Base-by-base conservation (phyloP, 495 filamentous ascomycete species). In the Sabuloglossum arenarium region DNA sequence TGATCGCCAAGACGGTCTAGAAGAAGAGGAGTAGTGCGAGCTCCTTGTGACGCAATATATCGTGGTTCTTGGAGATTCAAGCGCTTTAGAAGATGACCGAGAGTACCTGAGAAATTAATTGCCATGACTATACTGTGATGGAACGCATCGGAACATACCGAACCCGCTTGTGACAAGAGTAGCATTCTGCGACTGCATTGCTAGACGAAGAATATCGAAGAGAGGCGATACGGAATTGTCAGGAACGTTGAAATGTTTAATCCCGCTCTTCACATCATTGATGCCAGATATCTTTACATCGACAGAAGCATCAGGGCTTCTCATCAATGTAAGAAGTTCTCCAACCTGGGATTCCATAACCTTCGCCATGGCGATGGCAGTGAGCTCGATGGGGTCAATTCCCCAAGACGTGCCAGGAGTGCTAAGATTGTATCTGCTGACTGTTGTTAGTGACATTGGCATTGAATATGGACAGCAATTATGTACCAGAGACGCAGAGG, bases 1-100 rank as follows among this genome's bases (percentile, higher is more conserved):
- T 79, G 79, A 64, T 97, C 90, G 24, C 88, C 88, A 49, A 97
- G 76, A 60, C 88, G 84, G 43, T 97, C 90, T 49, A 88, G 68
- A 42, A 95, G 73, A 27, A 86, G 64, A 1, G 86, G 81, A 45
- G 94, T 70, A 27, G 77, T 79, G 45, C 77, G 73, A 3, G 73
- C 74, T 19, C 82, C 81, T 58, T 80, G 72, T 37, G 79, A 77
- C n/a, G 80, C 65, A 50, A 85, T 67, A 59, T 75, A 73, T 50
- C 81, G 79, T 34, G 84, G 79, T 30, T 91, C 84, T 68, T 97
- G 90, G 37, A 88, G 79, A 49, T 76, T 73, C 52, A 97, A 70
- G 27, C 90, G 80, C 68, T 88, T 88, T 56, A 89, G 71, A 59
- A 94, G 73, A 66, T 95, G 88, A 54, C 82, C 82, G 32, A 56